Evolutionary conservation across 371 early-diverging fungal genomes (phyloP).

Genomic region (Mortierella sp.): DNA sequence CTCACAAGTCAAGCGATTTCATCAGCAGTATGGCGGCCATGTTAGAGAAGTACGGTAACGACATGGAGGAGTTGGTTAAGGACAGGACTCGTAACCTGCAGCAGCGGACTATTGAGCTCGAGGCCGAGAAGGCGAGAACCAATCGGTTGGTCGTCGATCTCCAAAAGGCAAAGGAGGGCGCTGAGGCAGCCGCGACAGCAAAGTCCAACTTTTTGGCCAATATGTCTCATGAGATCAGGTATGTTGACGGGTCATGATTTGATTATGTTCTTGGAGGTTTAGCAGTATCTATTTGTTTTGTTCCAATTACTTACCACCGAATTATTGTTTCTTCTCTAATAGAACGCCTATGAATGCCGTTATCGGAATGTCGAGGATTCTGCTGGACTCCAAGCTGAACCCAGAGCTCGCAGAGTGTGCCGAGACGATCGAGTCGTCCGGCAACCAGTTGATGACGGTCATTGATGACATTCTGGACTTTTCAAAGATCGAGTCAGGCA

Average conservation of each 20-base stretch:
- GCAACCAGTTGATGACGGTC: constrained; percentile 62
- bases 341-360: constrained; percentile 64
- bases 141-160: constrained; percentile 57
- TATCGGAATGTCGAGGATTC: constrained; percentile 62
- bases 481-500: constrained; percentile 70
- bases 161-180: constrained; percentile 65
- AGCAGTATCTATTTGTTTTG: neutral
- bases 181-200: constrained; percentile 66
- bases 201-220: constrained; percentile 67
- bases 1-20: constrained; percentile 61
- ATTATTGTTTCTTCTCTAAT: constrained; percentile 11
- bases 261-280: neutral
- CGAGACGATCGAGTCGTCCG: constrained; percentile 62
- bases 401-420: constrained; percentile 62
- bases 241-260: neutral
- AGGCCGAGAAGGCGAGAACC: constrained; percentile 64
- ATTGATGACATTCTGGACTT: constrained; percentile 72
- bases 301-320: neutral
- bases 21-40: constrained; percentile 66
- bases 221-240: constrained; percentile 62
- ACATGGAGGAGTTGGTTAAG: constrained; percentile 65
- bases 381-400: constrained; percentile 60
- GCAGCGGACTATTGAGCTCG: constrained; percentile 63
- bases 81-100: constrained; percentile 65
- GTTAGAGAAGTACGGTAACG: constrained; percentile 67